Evolutionary conservation across 2,329 filamentous ascomycete genomes (phyloP), one percentile per base, ranked within the genome.

Genomic region (Capronia epimyces): DNA sequence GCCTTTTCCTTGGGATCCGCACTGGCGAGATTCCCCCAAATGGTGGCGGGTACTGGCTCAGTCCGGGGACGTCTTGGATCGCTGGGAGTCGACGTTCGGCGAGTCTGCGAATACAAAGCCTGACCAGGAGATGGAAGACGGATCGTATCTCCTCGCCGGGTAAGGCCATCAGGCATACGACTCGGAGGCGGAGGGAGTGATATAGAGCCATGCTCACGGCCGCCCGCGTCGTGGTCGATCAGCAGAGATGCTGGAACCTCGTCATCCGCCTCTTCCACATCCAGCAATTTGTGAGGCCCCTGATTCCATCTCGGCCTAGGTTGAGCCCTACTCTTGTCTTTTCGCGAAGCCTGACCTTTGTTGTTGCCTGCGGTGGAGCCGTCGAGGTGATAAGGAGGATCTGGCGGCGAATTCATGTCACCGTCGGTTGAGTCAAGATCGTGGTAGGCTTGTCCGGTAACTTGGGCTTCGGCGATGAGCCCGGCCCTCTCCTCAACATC

Each of bases 1-100:
- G 90, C 89, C 67, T 84, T 86, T 64, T 91, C 86, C 67, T 82
- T 82, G 1, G 82, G 79, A 61, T 81, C 78, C 22, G 75, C 71
- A 46, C 71, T 66, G 15, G 67, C 66, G 36, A 74, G 58, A 21
- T 64, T 67, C 15, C 63, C 63, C 3, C 52, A 54, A 16, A 57
- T 27, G 13, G 42, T 37, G 3, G 44, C 27, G n/a, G 8, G 47
- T 44, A 50, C 59, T 51, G 15, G 64, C 59, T 58, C 63, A 20
- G 16, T 13, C 31, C 25, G 18, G 12, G 42, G 32, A 16, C 31
- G 67, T 66, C 13, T 42, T 20, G 10, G 43, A 22, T 46, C 67
- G 65, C 5, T 68, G 29, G 16, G 43, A 42, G 27, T 34, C 3
- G 37, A 34, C 39, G 36, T 16, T 34, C 40, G 31, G 12, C 43